Conservation (phyloP, 352 stramenopile species). For the Pythium myriotylum region DNA sequence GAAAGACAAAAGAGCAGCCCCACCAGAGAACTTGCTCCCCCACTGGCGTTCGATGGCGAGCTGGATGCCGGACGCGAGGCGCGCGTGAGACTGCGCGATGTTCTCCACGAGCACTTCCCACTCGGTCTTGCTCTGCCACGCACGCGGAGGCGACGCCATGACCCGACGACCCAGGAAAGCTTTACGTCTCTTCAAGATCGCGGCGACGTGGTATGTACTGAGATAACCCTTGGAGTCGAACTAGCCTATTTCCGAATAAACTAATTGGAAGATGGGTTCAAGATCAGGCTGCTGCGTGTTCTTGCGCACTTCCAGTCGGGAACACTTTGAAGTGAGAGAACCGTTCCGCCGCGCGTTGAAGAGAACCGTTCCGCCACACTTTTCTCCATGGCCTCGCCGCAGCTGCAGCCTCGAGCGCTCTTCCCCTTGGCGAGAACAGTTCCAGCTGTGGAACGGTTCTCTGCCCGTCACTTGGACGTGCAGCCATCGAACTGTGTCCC, state of each 20-base stretch:
- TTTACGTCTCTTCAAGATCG: conserved; percentile 8
- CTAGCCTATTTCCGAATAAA: background rate
- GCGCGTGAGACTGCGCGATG: conserved; percentile 76
- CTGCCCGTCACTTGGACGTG: no score
- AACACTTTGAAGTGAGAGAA: no score
- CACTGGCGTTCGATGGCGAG: conserved; percentile 82
- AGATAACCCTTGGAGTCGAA: background rate
- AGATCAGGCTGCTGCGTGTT: background rate
- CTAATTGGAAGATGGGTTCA: background rate
- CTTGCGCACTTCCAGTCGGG: no score
- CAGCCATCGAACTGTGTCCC: no score
- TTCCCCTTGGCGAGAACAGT: no score
- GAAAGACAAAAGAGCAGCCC: background rate
- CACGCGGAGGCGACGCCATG: conserved; percentile 14
- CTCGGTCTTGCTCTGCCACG: conserved; percentile 74
- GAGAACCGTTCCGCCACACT: no score
- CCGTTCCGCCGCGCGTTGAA: no score
- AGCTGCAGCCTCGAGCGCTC: no score
- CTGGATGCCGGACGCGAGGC: conserved; percentile 72
- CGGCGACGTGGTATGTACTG: background rate
- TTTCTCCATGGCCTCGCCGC: no score
- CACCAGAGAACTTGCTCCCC: conserved; percentile 75
- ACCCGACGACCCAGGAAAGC: background rate
- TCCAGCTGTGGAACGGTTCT: no score
- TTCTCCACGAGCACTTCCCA: conserved; percentile 81